Conservation (phyloP, 164 flowering plant genomes). For the Pachysandra terminalis region DNA sequence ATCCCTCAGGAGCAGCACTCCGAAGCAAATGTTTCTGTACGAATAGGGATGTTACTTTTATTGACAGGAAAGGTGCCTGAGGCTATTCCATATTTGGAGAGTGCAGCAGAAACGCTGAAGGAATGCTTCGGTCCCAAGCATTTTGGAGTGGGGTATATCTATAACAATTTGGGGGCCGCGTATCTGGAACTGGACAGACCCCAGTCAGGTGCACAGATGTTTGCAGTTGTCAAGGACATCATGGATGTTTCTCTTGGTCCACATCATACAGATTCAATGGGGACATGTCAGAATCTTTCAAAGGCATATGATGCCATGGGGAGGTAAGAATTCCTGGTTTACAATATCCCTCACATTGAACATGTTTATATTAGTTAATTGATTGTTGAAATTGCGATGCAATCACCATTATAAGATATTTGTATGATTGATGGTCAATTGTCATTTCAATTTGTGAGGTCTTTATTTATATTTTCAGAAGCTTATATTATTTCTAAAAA, state of each 20-base stretch:
- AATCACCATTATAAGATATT: too few relatives aligned
- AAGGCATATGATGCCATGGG: constrained; percentile 80
- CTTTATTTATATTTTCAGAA: neutral
- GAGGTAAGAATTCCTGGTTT: constrained; percentile 43
- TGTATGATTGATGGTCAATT: neutral
- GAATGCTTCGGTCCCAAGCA: constrained; percentile 90
- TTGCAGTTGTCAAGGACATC: constrained; percentile 84
- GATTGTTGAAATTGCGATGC: too few relatives aligned
- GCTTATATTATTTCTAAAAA: neutral
- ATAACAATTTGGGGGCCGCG: constrained; percentile 91
- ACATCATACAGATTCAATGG: constrained; percentile 80
- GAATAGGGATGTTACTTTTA: constrained; percentile 82
- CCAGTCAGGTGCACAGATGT: constrained; percentile 88
- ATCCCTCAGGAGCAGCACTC: too few relatives aligned
- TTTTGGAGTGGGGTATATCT: constrained; percentile 88
- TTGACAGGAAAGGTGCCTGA: constrained; percentile 75
- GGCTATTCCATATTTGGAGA: constrained; percentile 86
- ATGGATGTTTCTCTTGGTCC: constrained; percentile 94
- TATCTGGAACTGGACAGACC: constrained; percentile 86
- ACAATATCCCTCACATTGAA: too few relatives aligned
- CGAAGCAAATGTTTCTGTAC: constrained; percentile 72
- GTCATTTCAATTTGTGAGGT: neutral
- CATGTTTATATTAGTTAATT: too few relatives aligned
- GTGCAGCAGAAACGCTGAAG: constrained; percentile 72
- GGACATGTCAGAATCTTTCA: constrained; percentile 83